phyloP scores from a whole-genome alignment of 176 grass and related monocot species.

The Eleusine coracana region DNA sequence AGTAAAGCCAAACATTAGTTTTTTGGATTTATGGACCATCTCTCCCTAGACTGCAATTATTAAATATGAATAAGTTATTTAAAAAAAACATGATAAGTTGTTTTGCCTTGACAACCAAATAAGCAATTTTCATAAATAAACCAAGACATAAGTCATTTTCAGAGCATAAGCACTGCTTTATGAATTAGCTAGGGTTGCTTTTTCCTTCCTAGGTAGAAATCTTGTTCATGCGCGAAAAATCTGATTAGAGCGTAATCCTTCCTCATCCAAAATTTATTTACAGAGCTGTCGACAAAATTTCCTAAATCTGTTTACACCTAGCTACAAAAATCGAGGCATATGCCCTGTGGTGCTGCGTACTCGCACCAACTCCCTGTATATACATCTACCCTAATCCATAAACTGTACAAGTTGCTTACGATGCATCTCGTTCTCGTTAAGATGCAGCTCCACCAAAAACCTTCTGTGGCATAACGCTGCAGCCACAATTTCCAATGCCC shows the following conservation, averaged over 20 bases:
- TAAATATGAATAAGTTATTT: too few species aligned
- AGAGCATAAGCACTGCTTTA: too few species aligned
- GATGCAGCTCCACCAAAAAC: not conserved
- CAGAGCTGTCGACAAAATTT: conserved; percentile 32
- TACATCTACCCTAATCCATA: conserved; percentile 20
- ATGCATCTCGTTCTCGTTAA: not conserved
- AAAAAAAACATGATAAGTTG: too few species aligned
- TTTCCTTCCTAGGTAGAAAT: too few species aligned
- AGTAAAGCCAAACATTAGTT: too few species aligned
- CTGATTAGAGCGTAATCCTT: not conserved
- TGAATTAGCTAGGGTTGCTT: too few species aligned
- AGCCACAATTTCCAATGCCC: not conserved
- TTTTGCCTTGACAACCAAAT: too few species aligned
- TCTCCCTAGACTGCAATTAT: too few species aligned
- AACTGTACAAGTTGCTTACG: conserved; percentile 21
- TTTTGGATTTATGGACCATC: too few species aligned
- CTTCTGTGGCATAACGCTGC: not conserved
- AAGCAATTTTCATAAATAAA: too few species aligned
- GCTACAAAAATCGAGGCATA: conserved; percentile 19
- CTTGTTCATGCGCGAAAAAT: too few species aligned
- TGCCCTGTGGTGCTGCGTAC: not conserved
- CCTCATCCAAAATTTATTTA: conserved; percentile 16
- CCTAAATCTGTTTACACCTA: conserved; percentile 35
- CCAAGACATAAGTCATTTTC: too few species aligned
- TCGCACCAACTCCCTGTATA: conserved; percentile 3